A percentile compares a stretch with the other conserved stretches of the same genome.
Evolutionary conservation across 2,329 filamentous ascomycete genomes (phyloP).

Genomic region (Xylaria multiplex): DNA sequence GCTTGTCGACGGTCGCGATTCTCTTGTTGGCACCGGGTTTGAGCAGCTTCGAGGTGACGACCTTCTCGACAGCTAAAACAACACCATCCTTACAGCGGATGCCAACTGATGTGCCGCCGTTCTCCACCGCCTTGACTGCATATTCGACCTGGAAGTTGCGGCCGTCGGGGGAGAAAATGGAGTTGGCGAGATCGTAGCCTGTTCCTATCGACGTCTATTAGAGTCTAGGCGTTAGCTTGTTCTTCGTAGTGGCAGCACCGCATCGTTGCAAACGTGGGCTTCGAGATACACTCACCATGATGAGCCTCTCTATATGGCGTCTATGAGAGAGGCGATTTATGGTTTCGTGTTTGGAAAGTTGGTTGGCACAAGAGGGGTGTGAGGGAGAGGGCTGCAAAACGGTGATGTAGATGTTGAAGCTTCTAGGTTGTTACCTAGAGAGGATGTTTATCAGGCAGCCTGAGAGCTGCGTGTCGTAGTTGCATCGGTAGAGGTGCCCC

Average conservation of each 20-base stretch:
- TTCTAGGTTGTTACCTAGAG: too few relatives aligned
- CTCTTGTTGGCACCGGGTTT: slow-evolving; percentile 97
- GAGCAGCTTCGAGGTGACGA: slow-evolving; percentile 92
- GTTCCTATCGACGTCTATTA: slow-evolving; percentile 97
- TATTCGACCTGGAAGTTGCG: slow-evolving; percentile 99
- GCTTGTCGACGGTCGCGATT: slow-evolving; percentile 92
- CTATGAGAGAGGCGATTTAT: not conserved
- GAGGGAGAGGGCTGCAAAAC: not conserved
- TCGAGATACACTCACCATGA: slow-evolving; percentile 29
- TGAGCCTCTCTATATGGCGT: slow-evolving; percentile 15
- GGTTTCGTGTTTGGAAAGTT: slow-evolving; percentile 1
- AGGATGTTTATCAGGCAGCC: slow-evolving; percentile 44
- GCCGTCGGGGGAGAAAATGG: slow-evolving; percentile 98
- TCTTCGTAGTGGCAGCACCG: not conserved
- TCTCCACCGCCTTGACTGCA: slow-evolving; percentile 97
- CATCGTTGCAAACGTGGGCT: not conserved
- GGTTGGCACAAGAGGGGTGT: not conserved
- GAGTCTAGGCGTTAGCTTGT: slow-evolving; percentile 29
- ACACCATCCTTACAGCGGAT: slow-evolving; percentile 98
- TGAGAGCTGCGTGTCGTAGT: slow-evolving; percentile 48
- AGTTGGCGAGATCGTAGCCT: slow-evolving; percentile 99
- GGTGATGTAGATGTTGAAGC: slow-evolving; percentile 31
- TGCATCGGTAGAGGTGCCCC: slow-evolving; percentile 35
- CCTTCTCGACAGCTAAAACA: slow-evolving; percentile 95
- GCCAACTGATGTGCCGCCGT: slow-evolving; percentile 93